Conservation (phyloP, 129 eudicot species). For the Flaveria brownii region DNA sequence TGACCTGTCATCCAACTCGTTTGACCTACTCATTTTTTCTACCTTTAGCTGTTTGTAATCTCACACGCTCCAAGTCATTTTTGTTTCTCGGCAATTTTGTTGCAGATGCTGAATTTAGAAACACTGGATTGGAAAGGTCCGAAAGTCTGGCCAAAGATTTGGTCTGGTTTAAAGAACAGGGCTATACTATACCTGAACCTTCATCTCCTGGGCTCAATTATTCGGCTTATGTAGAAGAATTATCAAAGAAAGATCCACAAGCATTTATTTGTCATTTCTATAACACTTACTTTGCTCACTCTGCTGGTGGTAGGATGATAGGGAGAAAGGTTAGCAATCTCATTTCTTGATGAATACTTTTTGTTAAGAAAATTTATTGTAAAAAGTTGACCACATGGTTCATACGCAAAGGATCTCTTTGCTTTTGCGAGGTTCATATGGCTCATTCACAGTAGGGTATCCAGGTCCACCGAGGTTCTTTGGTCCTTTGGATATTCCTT, state of each 20-base stretch:
- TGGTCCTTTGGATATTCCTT: not conserved
- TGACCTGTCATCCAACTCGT: not conserved
- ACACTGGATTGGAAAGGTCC: conserved; percentile 91
- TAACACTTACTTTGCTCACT: conserved; percentile 87
- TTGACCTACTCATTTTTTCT: too few relatives aligned
- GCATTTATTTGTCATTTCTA: conserved; percentile 96
- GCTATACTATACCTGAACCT: conserved; percentile 78
- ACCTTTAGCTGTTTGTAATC: not conserved
- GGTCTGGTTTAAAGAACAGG: conserved; percentile 89
- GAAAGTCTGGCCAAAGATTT: conserved; percentile 70
- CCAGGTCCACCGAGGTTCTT: not conserved
- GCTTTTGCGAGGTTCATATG: not conserved
- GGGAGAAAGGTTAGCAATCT: conserved; percentile 71
- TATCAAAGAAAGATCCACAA: conserved; percentile 84
- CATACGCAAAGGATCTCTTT: not conserved
- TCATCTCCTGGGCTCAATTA: conserved; percentile 75
- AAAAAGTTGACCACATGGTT: conserved; percentile 10
- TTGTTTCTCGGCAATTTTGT: not conserved
- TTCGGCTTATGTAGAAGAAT: conserved; percentile 58
- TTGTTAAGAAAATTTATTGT: not conserved
- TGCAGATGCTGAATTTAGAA: conserved; percentile 86
- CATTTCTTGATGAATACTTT: not conserved
- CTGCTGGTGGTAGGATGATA: conserved; percentile 97
- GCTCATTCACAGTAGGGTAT: not conserved
- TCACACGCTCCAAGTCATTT: not conserved